Evolutionary conservation across 1,139 yeast genomes (phyloP), one percentile per base, ranked within the genome.

Genomic region (Candida dubliniensis): DNA sequence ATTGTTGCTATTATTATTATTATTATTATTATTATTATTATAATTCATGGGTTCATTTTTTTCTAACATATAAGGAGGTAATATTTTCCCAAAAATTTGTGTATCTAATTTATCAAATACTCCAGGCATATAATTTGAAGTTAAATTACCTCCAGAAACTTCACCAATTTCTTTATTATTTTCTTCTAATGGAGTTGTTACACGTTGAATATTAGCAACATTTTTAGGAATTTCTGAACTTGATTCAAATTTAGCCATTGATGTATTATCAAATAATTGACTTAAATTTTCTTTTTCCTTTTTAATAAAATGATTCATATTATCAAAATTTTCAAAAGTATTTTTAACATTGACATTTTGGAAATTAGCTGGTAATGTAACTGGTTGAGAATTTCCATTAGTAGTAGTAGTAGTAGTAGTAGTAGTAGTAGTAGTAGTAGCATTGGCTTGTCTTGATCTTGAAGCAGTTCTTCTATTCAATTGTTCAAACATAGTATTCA

Each of bases 41-140:
- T n/a, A 18, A 34, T 3, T 34, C 12, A 24, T 30, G 24, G 33
- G 34, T 11, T 40, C 53, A 45, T 63, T 69, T 43, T 64, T 63
- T 47, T 74, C 76, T 47, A 80, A 63, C 95, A 87, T 87, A 57
- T 87, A 87, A 1, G 95, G 95, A 3, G 96, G 96, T 43, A 88
- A 61, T 54, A 85, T 83, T 41, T 87, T 71, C 0, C 96, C 96
- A 67, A 89, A 88, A 11, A 89, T 76, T 58, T 87, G 93, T 48
- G 88, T 79, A 61, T 89, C 96, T 38, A 88, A 67, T 53, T 84
- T 85, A 61, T 88, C 96, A 73, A 88, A 84, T 14, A 86, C 84
- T 4, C 95, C 95, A 1, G 93, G 89, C 47, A 85, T 74, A 56
- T 87, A 87, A 41, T 51, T 47, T 14, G 48, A 41, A 6, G 42